These are phyloP conservation scores for Apocynum venetum DNA, from an alignment of 257 asterid genomes.

Conservation along the genomic window DNA sequence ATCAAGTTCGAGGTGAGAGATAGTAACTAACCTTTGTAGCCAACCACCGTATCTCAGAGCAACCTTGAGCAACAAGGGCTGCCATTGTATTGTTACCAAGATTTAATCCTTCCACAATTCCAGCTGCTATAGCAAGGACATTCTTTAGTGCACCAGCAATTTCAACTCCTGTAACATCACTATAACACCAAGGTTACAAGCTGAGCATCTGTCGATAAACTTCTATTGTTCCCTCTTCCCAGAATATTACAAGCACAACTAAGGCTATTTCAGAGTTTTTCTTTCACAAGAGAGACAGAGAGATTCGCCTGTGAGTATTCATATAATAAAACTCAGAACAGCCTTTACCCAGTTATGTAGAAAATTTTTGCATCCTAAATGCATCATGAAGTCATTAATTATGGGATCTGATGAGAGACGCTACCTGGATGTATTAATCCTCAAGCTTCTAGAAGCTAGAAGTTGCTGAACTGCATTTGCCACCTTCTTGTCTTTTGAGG, in stretches of 20 bases:
- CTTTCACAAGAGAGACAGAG: not conserved
- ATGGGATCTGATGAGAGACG: slow-evolving; percentile 4
- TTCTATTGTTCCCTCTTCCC: not conserved
- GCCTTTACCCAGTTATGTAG: not conserved
- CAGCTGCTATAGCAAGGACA: slow-evolving; percentile 95
- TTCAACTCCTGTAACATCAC: slow-evolving; percentile 98
- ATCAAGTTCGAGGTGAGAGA: slow-evolving; percentile 9
- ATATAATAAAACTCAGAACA: not conserved
- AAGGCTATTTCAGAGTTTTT: not conserved
- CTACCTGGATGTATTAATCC: slow-evolving; percentile 92
- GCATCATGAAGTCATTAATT: not conserved
- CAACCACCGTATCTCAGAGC: slow-evolving; percentile 95
- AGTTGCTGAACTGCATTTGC: slow-evolving; percentile 86
- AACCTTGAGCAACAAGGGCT: slow-evolving; percentile 93
- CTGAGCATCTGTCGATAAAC: not conserved
- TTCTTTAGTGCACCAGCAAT: slow-evolving; percentile 95
- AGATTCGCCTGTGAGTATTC: not conserved
- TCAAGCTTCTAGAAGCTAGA: slow-evolving; percentile 66
- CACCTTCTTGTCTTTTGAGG: slow-evolving; percentile 82
- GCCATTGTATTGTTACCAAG: slow-evolving; percentile 96
- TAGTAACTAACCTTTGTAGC: slow-evolving; percentile 70
- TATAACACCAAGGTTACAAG: slow-evolving; percentile 72
- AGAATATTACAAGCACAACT: not conserved
- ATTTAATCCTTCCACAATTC: slow-evolving; percentile 87
- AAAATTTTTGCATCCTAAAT: not conserved